Evolutionary conservation across 2,329 filamentous ascomycete species (phyloP), one percentile per base, ranked within the genome.

Genomic region (Elsinoe batatas): DNA sequence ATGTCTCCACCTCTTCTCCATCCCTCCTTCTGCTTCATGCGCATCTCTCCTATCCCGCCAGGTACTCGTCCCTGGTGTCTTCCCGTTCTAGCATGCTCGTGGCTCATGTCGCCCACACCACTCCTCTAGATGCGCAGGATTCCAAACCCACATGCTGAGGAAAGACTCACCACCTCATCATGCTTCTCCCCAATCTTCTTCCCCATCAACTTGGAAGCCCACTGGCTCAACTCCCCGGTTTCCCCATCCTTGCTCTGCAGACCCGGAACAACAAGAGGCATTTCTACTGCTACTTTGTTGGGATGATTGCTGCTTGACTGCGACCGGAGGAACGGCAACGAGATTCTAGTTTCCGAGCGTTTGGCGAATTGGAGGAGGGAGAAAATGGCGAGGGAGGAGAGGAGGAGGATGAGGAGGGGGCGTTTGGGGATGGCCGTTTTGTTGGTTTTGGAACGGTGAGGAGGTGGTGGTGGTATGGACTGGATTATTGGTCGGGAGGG

Each of bases 241-340:
- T 68, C 83, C 58, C 62, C 65, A 57, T 68, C 68, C 53, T 49
- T 59, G 46, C 67, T 70, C 64, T 67, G 69, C 64, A 69, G 68
- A 54, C 73, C 74, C 42, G 75, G 75, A 12, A 77, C 71, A 58
- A 78, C 74, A 66, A 78, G 74, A 68, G 75, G 75, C 75, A 78
- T 78, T 32, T 56, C 70, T 67, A 64, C 72, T 73, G 20, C 13
- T 38, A 12, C 20, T 8, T 13, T 18, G 12, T 35, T 26, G 5
- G 15, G 11, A n/a, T 37, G 38, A 6, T 33, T 44, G 11, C 18
- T n/a, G 26, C 40, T 15, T 2, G 40, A 20, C 38, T 35, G 47
- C 22, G 30, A 22, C 20, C 33, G 51, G 38, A 38, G 51, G 4
- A 36, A 20, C 8, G 37, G 38, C 2, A 43, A 13, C 3, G 22